A percentile compares a stretch with the other conserved stretches of the same genome.
Conservation (phyloP, 306 rosid species). For the Abrus pulchellus region DNA sequence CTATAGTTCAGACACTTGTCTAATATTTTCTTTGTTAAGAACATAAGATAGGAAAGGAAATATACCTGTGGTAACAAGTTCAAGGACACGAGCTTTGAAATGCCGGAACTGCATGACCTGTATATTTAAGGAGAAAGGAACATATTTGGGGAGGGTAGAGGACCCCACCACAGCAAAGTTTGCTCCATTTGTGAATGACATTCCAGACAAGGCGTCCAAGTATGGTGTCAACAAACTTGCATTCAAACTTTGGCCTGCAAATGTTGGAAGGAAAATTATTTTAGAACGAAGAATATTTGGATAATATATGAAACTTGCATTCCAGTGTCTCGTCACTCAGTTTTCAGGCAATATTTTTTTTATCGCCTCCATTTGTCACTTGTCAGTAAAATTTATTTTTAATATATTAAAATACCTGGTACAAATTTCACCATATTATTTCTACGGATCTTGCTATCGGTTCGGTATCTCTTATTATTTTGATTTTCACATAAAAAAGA, state of each 20-base stretch:
- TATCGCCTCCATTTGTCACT: too few species aligned
- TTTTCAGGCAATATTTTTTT: background rate
- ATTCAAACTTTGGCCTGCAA: slow-evolving; percentile 92
- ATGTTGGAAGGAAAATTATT: slow-evolving; percentile 1
- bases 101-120: slow-evolving; percentile 90
- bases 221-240: slow-evolving; percentile 69
- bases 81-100: slow-evolving; percentile 76
- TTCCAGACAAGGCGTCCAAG: slow-evolving; percentile 74
- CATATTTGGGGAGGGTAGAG: slow-evolving; percentile 78
- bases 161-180: slow-evolving; percentile 95
- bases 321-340: slow-evolving; percentile 1
- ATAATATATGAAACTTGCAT: slow-evolving; percentile 8
- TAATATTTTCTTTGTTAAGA: background rate
- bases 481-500: background rate
- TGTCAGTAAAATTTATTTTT: too few species aligned
- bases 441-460: background rate
- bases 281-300: slow-evolving; percentile 1
- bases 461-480: background rate
- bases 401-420: too few species aligned
- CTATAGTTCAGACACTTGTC: background rate
- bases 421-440: too few species aligned
- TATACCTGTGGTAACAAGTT: slow-evolving; percentile 70
- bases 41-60: slow-evolving; percentile 15
- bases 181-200: slow-evolving; percentile 83
- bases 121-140: slow-evolving; percentile 85